Evolutionary conservation across 2,329 filamentous ascomycete genomes (phyloP), one percentile per base, ranked within the genome.

Genomic region (Neurospora sp.): DNA sequence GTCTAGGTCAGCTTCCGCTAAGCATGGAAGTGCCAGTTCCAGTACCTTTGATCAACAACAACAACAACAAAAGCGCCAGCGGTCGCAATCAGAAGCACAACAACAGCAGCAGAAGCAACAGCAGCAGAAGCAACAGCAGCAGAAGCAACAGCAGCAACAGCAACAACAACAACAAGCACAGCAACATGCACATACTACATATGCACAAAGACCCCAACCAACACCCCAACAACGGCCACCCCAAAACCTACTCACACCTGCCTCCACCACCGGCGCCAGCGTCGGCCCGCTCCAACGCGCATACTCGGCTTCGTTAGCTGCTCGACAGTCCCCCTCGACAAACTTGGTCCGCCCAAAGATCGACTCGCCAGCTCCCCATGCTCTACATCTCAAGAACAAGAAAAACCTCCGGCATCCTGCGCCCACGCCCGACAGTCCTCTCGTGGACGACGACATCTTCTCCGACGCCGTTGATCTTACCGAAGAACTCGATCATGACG

Each of bases 171-270:
- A 82, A 66, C 77, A 77, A 46, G 72, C 68, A 62, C 69, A 68
- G 65, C 75, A 76, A 33, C 77, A 79, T 62, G 52, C 15, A 33
- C 52, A 17, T 8, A 17, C 19, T 57, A 57, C 46, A 57, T 28
- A 15, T 57, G 46, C 46, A 33, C 6, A 81, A 78, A 62, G 78
- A 80, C n/a, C 82, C 79, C 72, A 77, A 80, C 5, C 85, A 80
- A 72, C 83, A 79, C n/a, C 80, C 71, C 78, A 82, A 66, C 77
- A 77, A 43, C 73, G 69, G 46, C 75, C 75, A 28, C 77, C 79
- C 70, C 78, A 81, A 69, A 82, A 81, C 67, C 78, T 82, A 57
- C 79, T 81, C 10, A 83, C 82, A 0, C 83, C 84, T 2, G 74
- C 77, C 23, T 80, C 80, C 37, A 80, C 79, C 1, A 77, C 75